Evolutionary conservation across 306 rosid genomes (phyloP).

Genomic region (Morella rubra): DNA sequence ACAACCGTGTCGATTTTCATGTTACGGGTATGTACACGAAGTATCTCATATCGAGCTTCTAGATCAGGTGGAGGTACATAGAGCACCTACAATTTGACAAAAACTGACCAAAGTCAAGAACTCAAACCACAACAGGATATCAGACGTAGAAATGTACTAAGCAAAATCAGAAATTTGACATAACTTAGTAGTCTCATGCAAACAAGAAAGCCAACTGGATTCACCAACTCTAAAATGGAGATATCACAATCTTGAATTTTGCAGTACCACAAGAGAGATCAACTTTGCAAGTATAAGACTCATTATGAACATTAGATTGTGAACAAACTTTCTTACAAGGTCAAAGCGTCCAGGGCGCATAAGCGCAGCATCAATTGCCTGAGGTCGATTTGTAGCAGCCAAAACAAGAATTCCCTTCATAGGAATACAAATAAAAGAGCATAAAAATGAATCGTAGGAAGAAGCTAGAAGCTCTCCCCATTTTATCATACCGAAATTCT

Average conservation of each 20-base stretch:
- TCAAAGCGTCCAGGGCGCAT: conserved; percentile 96
- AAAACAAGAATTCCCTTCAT: conserved; percentile 84
- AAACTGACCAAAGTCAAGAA: conserved; percentile 14
- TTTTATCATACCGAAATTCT: conserved; percentile 14
- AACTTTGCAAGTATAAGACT: neutral
- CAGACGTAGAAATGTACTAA: neutral
- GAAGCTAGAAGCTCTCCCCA: conserved; percentile 18
- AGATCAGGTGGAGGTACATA: conserved; percentile 91
- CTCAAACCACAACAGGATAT: neutral
- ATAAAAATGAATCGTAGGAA: conserved; percentile 5
- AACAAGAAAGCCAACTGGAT: neutral
- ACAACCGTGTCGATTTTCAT: conserved; percentile 62
- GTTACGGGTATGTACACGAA: conserved; percentile 64
- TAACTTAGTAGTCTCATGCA: neutral
- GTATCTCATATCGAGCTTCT: conserved; percentile 80
- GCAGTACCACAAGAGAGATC: neutral
- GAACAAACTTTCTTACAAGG: conserved; percentile 44
- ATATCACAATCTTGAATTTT: neutral
- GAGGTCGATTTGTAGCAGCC: conserved; percentile 97
- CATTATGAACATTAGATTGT: neutral
- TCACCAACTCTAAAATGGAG: neutral
- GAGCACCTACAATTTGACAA: conserved; percentile 56
- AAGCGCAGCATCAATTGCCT: conserved; percentile 83
- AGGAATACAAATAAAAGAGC: conserved; percentile 14
- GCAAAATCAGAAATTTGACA: no score